Conservation (phyloP, 768 basidiomycete genomes). For the Melanogaster broomeanus region DNA sequence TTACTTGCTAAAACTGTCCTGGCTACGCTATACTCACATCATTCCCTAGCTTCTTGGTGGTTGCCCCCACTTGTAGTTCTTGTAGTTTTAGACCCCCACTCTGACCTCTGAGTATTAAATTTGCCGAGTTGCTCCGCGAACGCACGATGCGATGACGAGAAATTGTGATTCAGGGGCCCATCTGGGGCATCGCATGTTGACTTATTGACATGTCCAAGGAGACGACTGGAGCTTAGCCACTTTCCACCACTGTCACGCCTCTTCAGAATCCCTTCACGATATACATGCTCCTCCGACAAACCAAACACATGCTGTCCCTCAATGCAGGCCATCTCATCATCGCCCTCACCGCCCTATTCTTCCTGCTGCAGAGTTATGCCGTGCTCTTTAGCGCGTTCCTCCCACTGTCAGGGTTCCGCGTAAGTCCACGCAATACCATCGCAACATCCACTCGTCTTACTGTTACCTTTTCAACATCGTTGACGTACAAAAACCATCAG, state of each 20-base stretch:
- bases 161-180: slow-evolving; percentile 8
- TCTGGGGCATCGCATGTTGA: background rate
- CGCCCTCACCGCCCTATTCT: slow-evolving; percentile 49
- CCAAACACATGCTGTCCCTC: slow-evolving; percentile 27
- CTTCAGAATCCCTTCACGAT: slow-evolving; percentile 7
- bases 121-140: slow-evolving; percentile 8
- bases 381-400: slow-evolving; percentile 66
- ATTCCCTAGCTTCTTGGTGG: slow-evolving; percentile 8
- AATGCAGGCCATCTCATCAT: slow-evolving; percentile 51
- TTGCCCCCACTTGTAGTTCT: slow-evolving; percentile 21
- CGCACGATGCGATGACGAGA: background rate
- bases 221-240: no score
- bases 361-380: slow-evolving; percentile 60
- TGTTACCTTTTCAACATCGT: background rate
- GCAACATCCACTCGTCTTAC: background rate
- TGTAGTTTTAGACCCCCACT: slow-evolving; percentile 26
- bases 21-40: slow-evolving; percentile 17
- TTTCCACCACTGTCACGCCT: slow-evolving; percentile 28
- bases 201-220: no score
- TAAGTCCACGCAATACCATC: slow-evolving; percentile 34
- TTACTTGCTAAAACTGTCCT: slow-evolving; percentile 10
- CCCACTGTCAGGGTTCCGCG: slow-evolving; percentile 51
- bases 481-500: slow-evolving; percentile 42
- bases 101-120: no score
- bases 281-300: slow-evolving; percentile 12